Base-by-base conservation (phyloP, 208 protist genomes). In the Acanthamoeba castellanii region DNA sequence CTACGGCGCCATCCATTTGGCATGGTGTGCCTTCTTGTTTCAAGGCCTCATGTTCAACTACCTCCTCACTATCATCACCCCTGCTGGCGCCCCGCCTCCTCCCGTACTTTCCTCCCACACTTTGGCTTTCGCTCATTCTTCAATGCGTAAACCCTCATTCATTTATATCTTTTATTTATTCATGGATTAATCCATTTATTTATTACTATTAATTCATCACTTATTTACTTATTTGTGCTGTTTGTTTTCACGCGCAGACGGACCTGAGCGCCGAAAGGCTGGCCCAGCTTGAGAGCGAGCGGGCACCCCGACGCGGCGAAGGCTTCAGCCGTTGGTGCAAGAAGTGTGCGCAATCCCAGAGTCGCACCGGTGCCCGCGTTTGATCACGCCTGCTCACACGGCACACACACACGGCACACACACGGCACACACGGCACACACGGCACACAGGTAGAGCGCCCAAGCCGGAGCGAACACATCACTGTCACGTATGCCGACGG, bases 21-120 rank as follows among this genome's bases (percentile, higher is more conserved):
- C 59, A 30, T 74, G 57, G 45, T 68, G 87, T n/a, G 52, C 64
- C 7, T 92, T 92, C 87, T 37, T 92, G 9, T n/a, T 50, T 34
- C 87, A 92, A 92, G 87, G 87, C 87, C 45, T 68, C 20, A 68
- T 92, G 42, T 92, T 92, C 87, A 92, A 92, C 87, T 92, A 92
- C 50, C 64, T 92, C 64, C 25, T 92, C 25, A 61, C 42, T 27
- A 50, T 92, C 42, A 61, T 92, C 42, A 92, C 87, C 32, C 87
- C 87, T 78, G n/a, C 87, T 30, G 87, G 87, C 57, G 52, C 87
- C 42, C 87, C 87, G n/a, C 57, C 87, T 5, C 55, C 30, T 50
- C 34, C 87, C 57, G 87, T 92, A 76, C 87, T 3, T 18, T 27
- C 42, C 32, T 34, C 87, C 8, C 14, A 74, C 9, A 3, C 22